A percentile compares a stretch with the other conserved stretches of the same genome.
phyloP scores from a whole-genome alignment of 2,329 filamentous ascomycete species.

The Xylariaceae sp. region DNA sequence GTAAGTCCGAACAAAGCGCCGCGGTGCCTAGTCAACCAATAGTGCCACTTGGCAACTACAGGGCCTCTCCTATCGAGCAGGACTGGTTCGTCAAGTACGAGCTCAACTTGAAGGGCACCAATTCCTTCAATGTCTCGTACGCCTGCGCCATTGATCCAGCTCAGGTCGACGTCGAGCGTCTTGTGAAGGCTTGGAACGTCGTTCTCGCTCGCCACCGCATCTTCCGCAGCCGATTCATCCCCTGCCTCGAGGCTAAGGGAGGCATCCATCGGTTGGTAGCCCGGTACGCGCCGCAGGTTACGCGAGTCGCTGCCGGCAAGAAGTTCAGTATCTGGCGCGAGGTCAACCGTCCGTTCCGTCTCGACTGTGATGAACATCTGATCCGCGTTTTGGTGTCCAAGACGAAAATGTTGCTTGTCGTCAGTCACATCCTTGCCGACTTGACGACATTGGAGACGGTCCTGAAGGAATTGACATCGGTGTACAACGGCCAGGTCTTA shows the following conservation, averaged over 20 bases:
- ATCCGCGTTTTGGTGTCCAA: slow-evolving; percentile 1
- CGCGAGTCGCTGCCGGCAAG: not conserved
- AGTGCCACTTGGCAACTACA: not conserved
- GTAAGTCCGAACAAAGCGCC: not conserved
- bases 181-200: not conserved
- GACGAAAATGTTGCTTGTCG: not conserved
- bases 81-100: slow-evolving; percentile 6
- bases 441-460: slow-evolving; percentile 1
- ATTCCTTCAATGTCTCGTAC: slow-evolving; percentile 1
- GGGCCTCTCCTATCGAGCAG: slow-evolving; percentile 1
- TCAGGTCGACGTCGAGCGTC: not conserved
- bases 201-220: not conserved
- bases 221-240: slow-evolving; percentile 4
- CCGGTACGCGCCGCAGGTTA: not conserved
- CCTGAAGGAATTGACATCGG: not conserved
- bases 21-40: not conserved
- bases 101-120: not conserved
- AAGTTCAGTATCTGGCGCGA: not conserved
- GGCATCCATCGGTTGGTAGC: not conserved
- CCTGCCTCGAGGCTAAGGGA: not conserved
- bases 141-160: not conserved
- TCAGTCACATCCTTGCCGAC: slow-evolving; percentile 10
- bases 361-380: not conserved
- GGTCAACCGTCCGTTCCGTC: not conserved
- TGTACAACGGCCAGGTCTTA: not conserved